Percentiles rank a stretch among this genome's conserved stretches.
Conservation (phyloP, 1,284 basidiomycete species). For the Ustilago sp. region DNA sequence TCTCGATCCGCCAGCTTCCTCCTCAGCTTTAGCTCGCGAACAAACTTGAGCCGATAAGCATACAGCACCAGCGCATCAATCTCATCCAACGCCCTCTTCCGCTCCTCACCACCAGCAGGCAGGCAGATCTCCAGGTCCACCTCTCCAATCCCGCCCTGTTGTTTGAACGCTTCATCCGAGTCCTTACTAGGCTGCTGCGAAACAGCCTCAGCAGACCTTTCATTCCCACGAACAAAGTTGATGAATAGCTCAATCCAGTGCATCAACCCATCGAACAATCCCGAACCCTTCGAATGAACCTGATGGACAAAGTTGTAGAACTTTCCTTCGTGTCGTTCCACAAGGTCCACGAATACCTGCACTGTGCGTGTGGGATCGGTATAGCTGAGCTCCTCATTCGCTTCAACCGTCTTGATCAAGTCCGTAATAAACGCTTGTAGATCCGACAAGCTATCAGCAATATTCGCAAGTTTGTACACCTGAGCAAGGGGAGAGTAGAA, state of each 20-base stretch:
- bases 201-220: slow-evolving; percentile 73
- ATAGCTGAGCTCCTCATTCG: slow-evolving; percentile 85
- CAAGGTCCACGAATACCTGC: slow-evolving; percentile 91
- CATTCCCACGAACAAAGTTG: slow-evolving; percentile 88
- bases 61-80: slow-evolving; percentile 65
- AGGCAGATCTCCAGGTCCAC: slow-evolving; percentile 65
- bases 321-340: slow-evolving; percentile 90
- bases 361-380: slow-evolving; percentile 88
- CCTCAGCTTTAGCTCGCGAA: slow-evolving; percentile 65
- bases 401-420: slow-evolving; percentile 92
- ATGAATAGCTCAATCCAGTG: slow-evolving; percentile 96
- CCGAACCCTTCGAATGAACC: slow-evolving; percentile 96
- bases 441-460: slow-evolving; percentile 91
- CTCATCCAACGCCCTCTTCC: slow-evolving; percentile 57
- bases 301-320: slow-evolving; percentile 99
- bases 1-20: slow-evolving; percentile 58
- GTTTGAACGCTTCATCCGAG: slow-evolving; percentile 4
- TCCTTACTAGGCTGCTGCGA: slow-evolving; percentile 69
- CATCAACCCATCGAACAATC: slow-evolving; percentile 93
- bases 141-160: slow-evolving; percentile 56
- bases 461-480: slow-evolving; percentile 97
- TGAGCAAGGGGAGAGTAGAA: slow-evolving; percentile 98
- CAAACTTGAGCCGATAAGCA: slow-evolving; percentile 65
- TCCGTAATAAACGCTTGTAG: slow-evolving; percentile 95
- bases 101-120: slow-evolving; percentile 58